Percentiles rank a stretch among this genome's conserved stretches.
phyloP scores from a whole-genome alignment of 495 filamentous ascomycete genomes.

The Niebla homalea region DNA sequence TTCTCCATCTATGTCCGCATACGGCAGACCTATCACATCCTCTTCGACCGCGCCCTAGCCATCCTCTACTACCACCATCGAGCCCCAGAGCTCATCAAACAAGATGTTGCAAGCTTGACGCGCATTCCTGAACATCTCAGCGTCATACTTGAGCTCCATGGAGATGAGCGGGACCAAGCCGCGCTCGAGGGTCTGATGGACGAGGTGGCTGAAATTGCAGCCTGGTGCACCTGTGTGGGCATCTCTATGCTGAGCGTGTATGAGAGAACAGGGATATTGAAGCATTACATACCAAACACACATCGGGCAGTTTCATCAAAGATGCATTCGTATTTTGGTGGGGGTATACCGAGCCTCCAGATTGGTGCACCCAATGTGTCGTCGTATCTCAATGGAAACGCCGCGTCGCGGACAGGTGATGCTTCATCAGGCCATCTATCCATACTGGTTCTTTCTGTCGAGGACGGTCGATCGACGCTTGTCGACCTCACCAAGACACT shows the following conservation, averaged over 20 bases:
- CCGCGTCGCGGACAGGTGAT: background rate
- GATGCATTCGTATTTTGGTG: slow-evolving; percentile 71
- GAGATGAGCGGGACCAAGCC: slow-evolving; percentile 49
- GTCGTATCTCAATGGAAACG: slow-evolving; percentile 31
- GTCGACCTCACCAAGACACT: slow-evolving; percentile 93
- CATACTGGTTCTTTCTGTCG: slow-evolving; percentile 74
- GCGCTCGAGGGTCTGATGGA: slow-evolving; percentile 71
- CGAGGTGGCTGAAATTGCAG: slow-evolving; percentile 76
- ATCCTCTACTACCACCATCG: slow-evolving; percentile 86
- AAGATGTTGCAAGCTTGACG: slow-evolving; percentile 64
- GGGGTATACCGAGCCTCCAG: slow-evolving; percentile 47
- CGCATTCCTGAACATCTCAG: slow-evolving; percentile 75
- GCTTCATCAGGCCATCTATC: slow-evolving; percentile 40
- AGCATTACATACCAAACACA: slow-evolving; percentile 65
- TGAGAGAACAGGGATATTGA: slow-evolving; percentile 76
- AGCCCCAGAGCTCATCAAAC: slow-evolving; percentile 77
- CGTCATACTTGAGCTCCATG: slow-evolving; percentile 65
- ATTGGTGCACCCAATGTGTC: slow-evolving; percentile 65
- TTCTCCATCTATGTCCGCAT: slow-evolving; percentile 79
- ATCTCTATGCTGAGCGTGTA: slow-evolving; percentile 80
- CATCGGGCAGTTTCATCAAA: slow-evolving; percentile 60
- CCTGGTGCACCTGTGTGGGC: slow-evolving; percentile 80
- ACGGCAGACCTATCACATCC: slow-evolving; percentile 62
- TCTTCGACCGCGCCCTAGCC: slow-evolving; percentile 59
- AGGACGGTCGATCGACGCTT: slow-evolving; percentile 82